Percentiles rank a stretch among this genome's conserved stretches.
Evolutionary conservation across 2,329 filamentous ascomycete species (phyloP).

Genomic region (Daldinia sp.): DNA sequence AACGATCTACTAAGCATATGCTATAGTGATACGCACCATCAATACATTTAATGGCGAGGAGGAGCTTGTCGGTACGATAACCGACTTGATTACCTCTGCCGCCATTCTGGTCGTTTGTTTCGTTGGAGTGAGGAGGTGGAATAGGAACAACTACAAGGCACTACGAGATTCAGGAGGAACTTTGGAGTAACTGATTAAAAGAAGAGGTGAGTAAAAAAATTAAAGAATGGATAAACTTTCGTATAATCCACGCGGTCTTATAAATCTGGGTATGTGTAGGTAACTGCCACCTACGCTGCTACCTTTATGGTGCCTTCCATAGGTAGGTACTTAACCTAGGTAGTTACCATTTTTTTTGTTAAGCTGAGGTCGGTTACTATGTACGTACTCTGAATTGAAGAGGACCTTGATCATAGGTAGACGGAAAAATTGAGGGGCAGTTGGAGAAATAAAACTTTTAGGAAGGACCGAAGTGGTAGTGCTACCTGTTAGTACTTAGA

Average conservation of each 20-base stretch:
- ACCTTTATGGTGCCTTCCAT: too few relatives aligned
- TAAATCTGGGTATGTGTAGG: background rate
- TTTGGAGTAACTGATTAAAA: background rate
- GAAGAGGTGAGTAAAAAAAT: background rate
- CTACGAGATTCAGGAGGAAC: background rate
- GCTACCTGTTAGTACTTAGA: background rate
- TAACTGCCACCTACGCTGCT: background rate
- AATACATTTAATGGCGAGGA: slow-evolving; percentile 68
- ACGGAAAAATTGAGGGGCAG: slow-evolving; percentile 52
- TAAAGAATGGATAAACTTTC: background rate
- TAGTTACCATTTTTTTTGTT: slow-evolving; percentile 9
- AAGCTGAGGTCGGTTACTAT: slow-evolving; percentile 20
- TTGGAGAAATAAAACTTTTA: slow-evolving; percentile 27
- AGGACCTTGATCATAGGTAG: slow-evolving; percentile 26
- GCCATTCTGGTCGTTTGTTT: slow-evolving; percentile 31
- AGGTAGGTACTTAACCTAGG: too few relatives aligned
- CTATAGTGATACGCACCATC: slow-evolving; percentile 61
- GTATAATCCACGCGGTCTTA: slow-evolving; percentile 6
- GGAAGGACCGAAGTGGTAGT: background rate
- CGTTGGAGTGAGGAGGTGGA: background rate
- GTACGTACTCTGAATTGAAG: slow-evolving; percentile 12
- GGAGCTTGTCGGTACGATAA: slow-evolving; percentile 24
- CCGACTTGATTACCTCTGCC: slow-evolving; percentile 37
- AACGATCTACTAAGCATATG: background rate
- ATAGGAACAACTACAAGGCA: background rate